phyloP scores from a whole-genome alignment of 2,329 filamentous ascomycete species.

The Fusarium illudens region DNA sequence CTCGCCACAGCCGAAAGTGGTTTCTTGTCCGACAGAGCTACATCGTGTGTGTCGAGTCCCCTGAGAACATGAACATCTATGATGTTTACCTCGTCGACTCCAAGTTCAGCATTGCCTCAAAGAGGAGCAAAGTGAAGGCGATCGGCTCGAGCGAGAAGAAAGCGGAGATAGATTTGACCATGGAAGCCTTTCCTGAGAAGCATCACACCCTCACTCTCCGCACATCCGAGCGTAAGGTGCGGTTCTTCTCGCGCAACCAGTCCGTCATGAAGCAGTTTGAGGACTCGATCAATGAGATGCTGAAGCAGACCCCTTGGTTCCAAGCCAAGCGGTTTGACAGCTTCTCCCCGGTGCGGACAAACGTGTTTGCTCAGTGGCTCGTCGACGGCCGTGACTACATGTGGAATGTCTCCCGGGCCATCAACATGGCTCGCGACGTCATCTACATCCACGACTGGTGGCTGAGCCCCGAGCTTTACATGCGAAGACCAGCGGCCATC shows the following conservation, averaged over 20 bases:
- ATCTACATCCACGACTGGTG: conserved; percentile 99
- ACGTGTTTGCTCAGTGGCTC: conserved; percentile 93
- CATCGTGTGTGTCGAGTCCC: conserved; percentile 96
- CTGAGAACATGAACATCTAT: conserved; percentile 98
- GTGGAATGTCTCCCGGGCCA: conserved; percentile 98
- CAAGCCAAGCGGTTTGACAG: conserved; percentile 87
- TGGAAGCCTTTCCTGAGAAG: conserved; percentile 55
- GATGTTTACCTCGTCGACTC: conserved; percentile 97
- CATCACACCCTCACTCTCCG: conserved; percentile 89
- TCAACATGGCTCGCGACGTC: conserved; percentile 96
- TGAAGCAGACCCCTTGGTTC: conserved; percentile 82
- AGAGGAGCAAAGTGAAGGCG: conserved; percentile 65
- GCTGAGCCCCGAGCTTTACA: conserved; percentile 94
- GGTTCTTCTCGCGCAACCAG: conserved; percentile 90
- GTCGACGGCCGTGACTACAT: conserved; percentile 98
- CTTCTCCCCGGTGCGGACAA: conserved; percentile 87
- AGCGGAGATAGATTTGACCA: conserved; percentile 53
- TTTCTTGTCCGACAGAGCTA: conserved; percentile 98
- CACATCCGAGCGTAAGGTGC: conserved; percentile 92
- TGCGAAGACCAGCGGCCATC: conserved; percentile 91
- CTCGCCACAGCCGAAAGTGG: conserved; percentile 91
- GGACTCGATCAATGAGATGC: conserved; percentile 89
- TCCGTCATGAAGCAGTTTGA: conserved; percentile 91
- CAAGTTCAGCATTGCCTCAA: conserved; percentile 83
- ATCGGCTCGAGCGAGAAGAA: conserved; percentile 68